A percentile compares a stretch with the other conserved stretches of the same genome.
These are phyloP conservation scores for Microthlaspi erraticum DNA, from an alignment of 345 rosid species.

Conservation along the genomic window DNA sequence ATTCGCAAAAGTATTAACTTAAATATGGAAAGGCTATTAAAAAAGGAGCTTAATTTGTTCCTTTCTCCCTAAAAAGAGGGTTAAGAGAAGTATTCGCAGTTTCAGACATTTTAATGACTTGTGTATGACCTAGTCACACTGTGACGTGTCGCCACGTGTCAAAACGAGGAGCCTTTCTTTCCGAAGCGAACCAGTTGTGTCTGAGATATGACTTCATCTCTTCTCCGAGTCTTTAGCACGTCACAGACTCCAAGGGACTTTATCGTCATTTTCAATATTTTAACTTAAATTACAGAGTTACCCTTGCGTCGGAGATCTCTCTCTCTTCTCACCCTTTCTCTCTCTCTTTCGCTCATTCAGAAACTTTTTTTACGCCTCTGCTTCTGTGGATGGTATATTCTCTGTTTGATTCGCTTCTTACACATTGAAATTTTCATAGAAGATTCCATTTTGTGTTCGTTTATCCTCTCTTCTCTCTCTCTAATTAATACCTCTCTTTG, in stretches of 20 bases:
- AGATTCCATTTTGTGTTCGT: constrained; percentile 40
- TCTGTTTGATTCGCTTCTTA: constrained; percentile 45
- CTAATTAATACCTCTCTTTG: constrained; percentile 18
- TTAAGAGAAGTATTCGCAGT: constrained; percentile 22
- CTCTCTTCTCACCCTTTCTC: neutral
- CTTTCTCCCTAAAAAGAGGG: constrained; percentile 9
- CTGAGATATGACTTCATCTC: constrained; percentile 25
- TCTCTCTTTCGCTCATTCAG: constrained; percentile 20
- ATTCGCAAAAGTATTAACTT: neutral
- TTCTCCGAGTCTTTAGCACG: constrained; percentile 40
- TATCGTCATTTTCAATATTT: neutral
- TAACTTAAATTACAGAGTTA: neutral
- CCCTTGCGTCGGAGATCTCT: constrained; percentile 33
- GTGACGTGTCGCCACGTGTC: constrained; percentile 28
- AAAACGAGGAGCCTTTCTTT: constrained; percentile 1
- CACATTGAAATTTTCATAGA: constrained; percentile 31
- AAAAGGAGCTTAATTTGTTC: neutral
- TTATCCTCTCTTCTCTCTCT: constrained; percentile 13
- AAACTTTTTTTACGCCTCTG: constrained; percentile 31
- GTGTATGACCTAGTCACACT: constrained; percentile 35
- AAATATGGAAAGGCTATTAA: constrained; percentile 10
- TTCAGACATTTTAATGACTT: constrained; percentile 31
- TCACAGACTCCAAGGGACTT: constrained; percentile 30
- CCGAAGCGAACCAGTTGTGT: constrained; percentile 16
- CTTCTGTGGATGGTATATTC: constrained; percentile 40